phyloP scores from a whole-genome alignment of 2,329 filamentous ascomycete genomes.

The Thielaviopsis populi region DNA sequence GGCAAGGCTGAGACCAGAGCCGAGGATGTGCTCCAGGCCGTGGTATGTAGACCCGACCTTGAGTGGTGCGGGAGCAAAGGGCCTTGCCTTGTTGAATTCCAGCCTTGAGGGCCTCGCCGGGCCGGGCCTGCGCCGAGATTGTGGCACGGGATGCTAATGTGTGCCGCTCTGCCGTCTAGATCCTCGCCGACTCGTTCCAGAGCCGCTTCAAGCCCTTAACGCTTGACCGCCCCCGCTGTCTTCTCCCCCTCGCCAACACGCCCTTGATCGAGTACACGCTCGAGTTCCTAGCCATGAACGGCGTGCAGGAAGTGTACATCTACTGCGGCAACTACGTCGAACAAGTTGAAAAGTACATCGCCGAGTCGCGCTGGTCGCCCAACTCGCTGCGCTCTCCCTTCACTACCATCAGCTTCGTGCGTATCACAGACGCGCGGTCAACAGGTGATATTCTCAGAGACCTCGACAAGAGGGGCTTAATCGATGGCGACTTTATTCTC shows the following conservation, averaged over 20 bases:
- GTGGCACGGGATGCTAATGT: constrained; percentile 4
- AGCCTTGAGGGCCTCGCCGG: neutral
- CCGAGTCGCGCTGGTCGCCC: constrained; percentile 57
- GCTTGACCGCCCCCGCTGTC: constrained; percentile 78
- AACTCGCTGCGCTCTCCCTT: constrained; percentile 48
- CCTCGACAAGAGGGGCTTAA: constrained; percentile 69
- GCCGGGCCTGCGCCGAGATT: neutral
- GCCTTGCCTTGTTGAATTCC: neutral
- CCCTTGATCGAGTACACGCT: constrained; percentile 96
- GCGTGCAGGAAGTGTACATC: constrained; percentile 85
- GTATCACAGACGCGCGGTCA: constrained; percentile 66
- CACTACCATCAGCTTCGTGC: constrained; percentile 65
- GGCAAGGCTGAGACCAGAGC: constrained; percentile 37
- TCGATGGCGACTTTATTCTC: constrained; percentile 79
- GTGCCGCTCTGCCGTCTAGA: constrained; percentile 30
- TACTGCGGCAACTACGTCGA: constrained; percentile 82
- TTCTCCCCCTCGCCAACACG: constrained; percentile 82
- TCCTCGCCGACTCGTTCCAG: constrained; percentile 90
- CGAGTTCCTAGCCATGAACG: constrained; percentile 87
- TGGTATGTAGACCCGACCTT: constrained; percentile 28
- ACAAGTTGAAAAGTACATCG: constrained; percentile 74
- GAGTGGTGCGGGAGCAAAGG: constrained; percentile 15
- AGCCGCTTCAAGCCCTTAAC: constrained; percentile 83
- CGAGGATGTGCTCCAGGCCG: constrained; percentile 44
- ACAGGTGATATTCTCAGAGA: constrained; percentile 92